Evolutionary conservation across 192 early-diverging fungal genomes (phyloP).

Genomic region (Ambispora gerdemannii): DNA sequence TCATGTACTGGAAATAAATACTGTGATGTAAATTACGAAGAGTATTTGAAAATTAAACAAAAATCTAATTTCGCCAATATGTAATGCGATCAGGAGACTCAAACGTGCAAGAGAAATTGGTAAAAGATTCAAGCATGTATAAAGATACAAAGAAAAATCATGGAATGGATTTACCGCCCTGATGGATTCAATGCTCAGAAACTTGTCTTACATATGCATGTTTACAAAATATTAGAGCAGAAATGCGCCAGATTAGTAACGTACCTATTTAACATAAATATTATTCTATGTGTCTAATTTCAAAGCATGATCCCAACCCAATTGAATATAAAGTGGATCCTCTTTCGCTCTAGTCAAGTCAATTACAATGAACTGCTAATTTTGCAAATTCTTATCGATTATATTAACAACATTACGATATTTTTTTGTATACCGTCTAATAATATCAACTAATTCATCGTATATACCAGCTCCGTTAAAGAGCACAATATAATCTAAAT

Average conservation of each 20-base stretch:
- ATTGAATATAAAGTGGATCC: conserved; percentile 4
- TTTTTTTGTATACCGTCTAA: conserved; percentile 9
- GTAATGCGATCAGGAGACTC: too few species aligned
- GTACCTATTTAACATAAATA: not conserved
- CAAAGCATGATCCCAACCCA: not conserved
- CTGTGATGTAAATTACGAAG: conserved; percentile 4
- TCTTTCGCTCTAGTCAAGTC: conserved; percentile 25
- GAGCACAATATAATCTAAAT: conserved; percentile 1
- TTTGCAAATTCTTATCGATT: conserved; percentile 24
- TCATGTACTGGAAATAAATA: too few species aligned
- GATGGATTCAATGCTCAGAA: too few species aligned
- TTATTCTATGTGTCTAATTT: not conserved
- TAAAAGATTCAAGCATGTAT: not conserved
- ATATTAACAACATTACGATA: conserved; percentile 21
- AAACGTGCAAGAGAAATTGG: conserved; percentile 5
- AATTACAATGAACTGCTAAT: conserved; percentile 17
- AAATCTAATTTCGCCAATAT: not conserved
- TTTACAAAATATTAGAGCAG: too few species aligned
- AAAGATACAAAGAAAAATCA: not conserved
- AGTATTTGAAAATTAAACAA: too few species aligned
- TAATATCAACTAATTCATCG: conserved; percentile 18
- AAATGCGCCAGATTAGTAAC: not conserved
- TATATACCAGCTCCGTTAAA: conserved; percentile 4
- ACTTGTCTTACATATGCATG: too few species aligned
- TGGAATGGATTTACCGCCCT: not conserved